phyloP scores from a whole-genome alignment of 805 yeast genomes.

The Monosporozyma siamensis region DNA sequence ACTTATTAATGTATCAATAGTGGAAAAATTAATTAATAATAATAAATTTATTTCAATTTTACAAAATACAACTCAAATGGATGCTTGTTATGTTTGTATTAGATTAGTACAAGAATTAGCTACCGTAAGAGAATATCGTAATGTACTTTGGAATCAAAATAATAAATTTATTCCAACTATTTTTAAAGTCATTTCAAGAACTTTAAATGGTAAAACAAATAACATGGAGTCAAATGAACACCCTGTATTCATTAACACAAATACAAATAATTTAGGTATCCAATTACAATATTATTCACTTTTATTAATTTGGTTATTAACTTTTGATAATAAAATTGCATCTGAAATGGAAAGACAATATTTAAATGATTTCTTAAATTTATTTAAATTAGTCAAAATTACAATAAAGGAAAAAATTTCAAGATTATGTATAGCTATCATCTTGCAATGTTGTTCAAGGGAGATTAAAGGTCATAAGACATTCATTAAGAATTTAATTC shows the following conservation, averaged over 20 bases:
- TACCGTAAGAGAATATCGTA: conserved; percentile 21
- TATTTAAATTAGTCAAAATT: conserved; percentile 51
- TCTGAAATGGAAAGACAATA: conserved; percentile 44
- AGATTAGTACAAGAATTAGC: conserved; percentile 28
- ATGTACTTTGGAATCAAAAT: conserved; percentile 26
- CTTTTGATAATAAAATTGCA: conserved; percentile 54
- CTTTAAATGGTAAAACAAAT: conserved; percentile 21
- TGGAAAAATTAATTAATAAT: conserved; percentile 15
- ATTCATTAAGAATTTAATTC: conserved; percentile 54
- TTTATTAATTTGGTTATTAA: conserved; percentile 73
- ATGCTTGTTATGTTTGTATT: conserved; percentile 26
- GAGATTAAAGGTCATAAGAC: conserved; percentile 33
- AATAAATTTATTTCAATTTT: conserved; percentile 18
- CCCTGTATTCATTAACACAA: conserved; percentile 15
- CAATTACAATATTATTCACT: conserved; percentile 80
- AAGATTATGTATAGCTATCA: conserved; percentile 68
- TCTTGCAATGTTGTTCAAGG: conserved; percentile 48
- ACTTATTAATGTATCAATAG: conserved; percentile 14
- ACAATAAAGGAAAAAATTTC: conserved; percentile 90
- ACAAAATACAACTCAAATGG: conserved; percentile 22
- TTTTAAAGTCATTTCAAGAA: conserved; percentile 37
- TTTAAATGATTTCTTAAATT: conserved; percentile 38
- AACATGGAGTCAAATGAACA: conserved; percentile 1
- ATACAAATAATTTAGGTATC: conserved; percentile 41
- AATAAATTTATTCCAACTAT: conserved; percentile 40